Evolutionary conservation across 179 eudicot genomes (phyloP).

Genomic region (Beta lomatogona): DNA sequence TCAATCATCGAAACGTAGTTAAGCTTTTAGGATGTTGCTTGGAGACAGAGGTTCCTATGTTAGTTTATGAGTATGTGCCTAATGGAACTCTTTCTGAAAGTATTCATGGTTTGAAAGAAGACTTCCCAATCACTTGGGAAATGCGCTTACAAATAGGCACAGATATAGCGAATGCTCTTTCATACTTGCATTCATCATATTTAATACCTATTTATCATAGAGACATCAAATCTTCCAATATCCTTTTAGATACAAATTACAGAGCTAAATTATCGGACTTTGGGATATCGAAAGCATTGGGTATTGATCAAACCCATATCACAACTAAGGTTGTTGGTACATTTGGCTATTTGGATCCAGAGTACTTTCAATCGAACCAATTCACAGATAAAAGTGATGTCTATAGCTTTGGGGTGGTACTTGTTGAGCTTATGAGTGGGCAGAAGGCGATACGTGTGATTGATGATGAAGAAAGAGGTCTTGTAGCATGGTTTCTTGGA

Average conservation of each 20-base stretch:
- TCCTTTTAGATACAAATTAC: constrained; percentile 27
- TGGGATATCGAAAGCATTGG: constrained; percentile 27
- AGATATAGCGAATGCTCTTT: constrained; percentile 27
- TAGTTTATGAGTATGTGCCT: constrained; percentile 47
- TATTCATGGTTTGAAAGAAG: constrained; percentile 26
- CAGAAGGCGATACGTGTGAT: constrained; percentile 21
- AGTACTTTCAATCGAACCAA: constrained; percentile 28
- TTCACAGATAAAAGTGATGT: constrained; percentile 36
- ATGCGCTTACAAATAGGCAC: constrained; percentile 31
- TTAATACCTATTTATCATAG: constrained; percentile 22
- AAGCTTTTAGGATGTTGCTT: constrained; percentile 47
- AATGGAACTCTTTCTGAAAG: constrained; percentile 42
- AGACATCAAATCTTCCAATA: constrained; percentile 35
- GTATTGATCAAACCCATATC: constrained; percentile 30
- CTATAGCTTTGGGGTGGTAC: constrained; percentile 46
- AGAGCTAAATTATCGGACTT: constrained; percentile 34
- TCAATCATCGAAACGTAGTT: constrained; percentile 49
- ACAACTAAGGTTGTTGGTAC: constrained; percentile 30
- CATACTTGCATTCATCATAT: constrained; percentile 32
- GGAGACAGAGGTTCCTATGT: constrained; percentile 45
- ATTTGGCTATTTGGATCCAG: constrained; percentile 34
- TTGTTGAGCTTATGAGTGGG: constrained; percentile 45
- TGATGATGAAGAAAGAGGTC: constrained; percentile 18
- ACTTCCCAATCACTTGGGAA: constrained; percentile 31
- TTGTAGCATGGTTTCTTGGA: constrained; percentile 22